Conservation (phyloP, 805 yeast species). For the Clavispora carvajalis region DNA sequence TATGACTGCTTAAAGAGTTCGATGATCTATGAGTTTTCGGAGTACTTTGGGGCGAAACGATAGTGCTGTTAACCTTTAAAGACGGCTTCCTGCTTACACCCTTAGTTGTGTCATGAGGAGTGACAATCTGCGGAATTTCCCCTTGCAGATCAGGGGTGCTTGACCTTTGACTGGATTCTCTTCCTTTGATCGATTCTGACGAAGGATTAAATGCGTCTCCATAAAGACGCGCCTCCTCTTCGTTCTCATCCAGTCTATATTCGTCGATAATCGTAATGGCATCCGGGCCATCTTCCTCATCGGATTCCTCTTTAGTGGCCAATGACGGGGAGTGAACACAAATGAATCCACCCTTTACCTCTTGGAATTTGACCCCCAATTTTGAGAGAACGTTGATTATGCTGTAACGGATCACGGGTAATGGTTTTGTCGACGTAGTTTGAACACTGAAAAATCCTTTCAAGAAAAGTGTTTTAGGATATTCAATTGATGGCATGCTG, state of each 20-base stretch:
- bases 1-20: constrained; percentile 39
- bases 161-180: constrained; percentile 14
- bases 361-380: constrained; percentile 76
- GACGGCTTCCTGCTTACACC: constrained; percentile 37
- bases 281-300: constrained; percentile 12
- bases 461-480: constrained; percentile 82
- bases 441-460: constrained; percentile 94
- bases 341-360: constrained; percentile 89
- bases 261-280: constrained; percentile 15
- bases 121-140: constrained; percentile 10
- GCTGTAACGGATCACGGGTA: constrained; percentile 82
- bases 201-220: constrained; percentile 39
- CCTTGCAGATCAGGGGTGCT: constrained; percentile 23
- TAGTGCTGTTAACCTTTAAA: constrained; percentile 25
- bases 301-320: constrained; percentile 1
- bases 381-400: constrained; percentile 71
- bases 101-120: constrained; percentile 13
- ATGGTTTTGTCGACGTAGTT: constrained; percentile 88
- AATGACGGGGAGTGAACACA: constrained; percentile 66
- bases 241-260: constrained; percentile 15
- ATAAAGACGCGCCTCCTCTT: constrained; percentile 30
- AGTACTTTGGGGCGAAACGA: constrained; percentile 26
- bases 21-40: constrained; percentile 33
- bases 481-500: constrained; percentile 90
- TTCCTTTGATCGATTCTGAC: constrained; percentile 23